Evolutionary conservation across 192 early-diverging fungal genomes (phyloP).

Genomic region (Martensiomyces pterosporus): DNA sequence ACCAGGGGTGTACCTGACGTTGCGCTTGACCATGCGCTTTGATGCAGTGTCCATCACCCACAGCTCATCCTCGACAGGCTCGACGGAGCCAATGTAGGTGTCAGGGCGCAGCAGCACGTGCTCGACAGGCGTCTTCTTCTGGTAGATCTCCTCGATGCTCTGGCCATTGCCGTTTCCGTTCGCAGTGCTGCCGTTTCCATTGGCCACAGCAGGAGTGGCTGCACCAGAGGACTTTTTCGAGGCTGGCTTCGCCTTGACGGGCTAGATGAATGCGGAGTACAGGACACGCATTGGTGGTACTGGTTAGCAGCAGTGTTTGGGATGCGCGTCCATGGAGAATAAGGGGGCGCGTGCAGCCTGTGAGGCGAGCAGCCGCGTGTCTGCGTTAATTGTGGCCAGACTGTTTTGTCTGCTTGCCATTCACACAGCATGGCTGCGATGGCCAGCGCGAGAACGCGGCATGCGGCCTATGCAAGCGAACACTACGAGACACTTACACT

Average conservation of each 20-base stretch:
- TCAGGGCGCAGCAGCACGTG: conserved; percentile 94
- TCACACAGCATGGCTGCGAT: too few relatives aligned
- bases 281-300: neutral
- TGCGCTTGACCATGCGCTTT: conserved; percentile 59
- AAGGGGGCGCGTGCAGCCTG: too few relatives aligned
- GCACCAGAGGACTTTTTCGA: too few relatives aligned
- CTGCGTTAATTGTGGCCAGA: too few relatives aligned
- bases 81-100: conserved; percentile 93
- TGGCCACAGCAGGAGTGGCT: neutral
- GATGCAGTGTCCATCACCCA: conserved; percentile 79
- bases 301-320: too few relatives aligned
- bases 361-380: too few relatives aligned
- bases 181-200: neutral
- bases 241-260: conserved; percentile 19
- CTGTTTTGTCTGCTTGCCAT: too few relatives aligned
- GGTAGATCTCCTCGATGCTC: conserved; percentile 84
- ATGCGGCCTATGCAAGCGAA: too few relatives aligned
- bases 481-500: conserved; percentile 23
- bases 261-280: conserved; percentile 13
- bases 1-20: conserved; percentile 78
- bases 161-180: conserved; percentile 16
- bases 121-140: conserved; percentile 93
- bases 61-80: conserved; percentile 70
- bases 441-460: too few relatives aligned
- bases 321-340: too few relatives aligned